Base-by-base conservation (phyloP, 139 green algal genomes). In the Chlamydomonas sp. region DNA sequence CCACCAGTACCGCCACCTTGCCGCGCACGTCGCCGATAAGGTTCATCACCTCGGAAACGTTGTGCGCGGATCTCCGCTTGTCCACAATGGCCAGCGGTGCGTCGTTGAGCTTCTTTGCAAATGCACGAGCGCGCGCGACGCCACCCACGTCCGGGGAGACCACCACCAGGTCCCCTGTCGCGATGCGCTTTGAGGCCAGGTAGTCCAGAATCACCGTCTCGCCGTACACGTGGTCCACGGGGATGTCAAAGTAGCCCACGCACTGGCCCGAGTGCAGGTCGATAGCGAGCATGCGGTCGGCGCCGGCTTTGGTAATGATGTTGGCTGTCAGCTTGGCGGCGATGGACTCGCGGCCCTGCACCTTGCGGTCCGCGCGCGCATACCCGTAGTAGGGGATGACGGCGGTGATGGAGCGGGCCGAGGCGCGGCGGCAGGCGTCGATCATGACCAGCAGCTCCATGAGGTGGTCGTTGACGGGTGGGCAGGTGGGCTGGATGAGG, bases 371-470 rank as follows among this genome's bases (percentile, higher is more conserved):
- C 7, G 98, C 98, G 58, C 98, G 94, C 0, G 98, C 98, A 79
- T 98, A 98, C 12, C 97, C 96, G 92, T 96, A 98, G 92, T 98
- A 98, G 1, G 97, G 97, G 80, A 98, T 96, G 69, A 99, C 98
- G 3, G 97, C 96, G 9, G 98, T 99, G 92, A 99, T 98, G 89
- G 95, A 97, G 69, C 97, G 94, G 3, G 98, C 98, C 0, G 95
- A 98, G 66, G 98, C 98, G 64, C 98, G 92, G 77, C 93, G 93
- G 94, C 97, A 99, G 3, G 92, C 92, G 77, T 99, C 97, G 78
- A 99, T 98, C 94, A 97, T 99, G 89, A 99, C 92, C 10, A 99
- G 93, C 73, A 99, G 93, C 95, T 99, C 98, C 98, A 99, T 99
- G 58, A 99, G 93, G 91, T 97, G 94, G 91, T 99, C 98, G 89